Evolutionary conservation across 345 rosid genomes (phyloP).

Genomic region (Cardamine chenopodiifolia): DNA sequence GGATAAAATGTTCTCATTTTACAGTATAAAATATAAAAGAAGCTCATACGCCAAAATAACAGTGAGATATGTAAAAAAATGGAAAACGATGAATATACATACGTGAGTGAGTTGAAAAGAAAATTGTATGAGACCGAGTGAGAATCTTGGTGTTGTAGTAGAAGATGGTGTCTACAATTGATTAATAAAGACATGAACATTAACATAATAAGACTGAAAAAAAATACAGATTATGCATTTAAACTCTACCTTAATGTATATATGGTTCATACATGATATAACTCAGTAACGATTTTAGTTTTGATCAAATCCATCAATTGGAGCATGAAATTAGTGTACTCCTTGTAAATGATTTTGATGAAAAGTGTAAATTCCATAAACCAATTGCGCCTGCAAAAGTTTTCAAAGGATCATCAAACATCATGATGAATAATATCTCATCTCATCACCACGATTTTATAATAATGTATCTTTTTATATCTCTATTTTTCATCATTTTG

Average conservation of each 20-base stretch:
- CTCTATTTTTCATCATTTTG: neutral
- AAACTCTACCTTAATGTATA: neutral
- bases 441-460: conserved; percentile 40
- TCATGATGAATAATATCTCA: conserved; percentile 40
- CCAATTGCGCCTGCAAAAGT: conserved; percentile 30
- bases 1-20: neutral
- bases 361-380: conserved; percentile 26
- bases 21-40: neutral
- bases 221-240: neutral
- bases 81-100: neutral
- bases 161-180: no score
- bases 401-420: conserved; percentile 29
- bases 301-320: neutral
- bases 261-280: neutral
- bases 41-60: neutral
- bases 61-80: neutral
- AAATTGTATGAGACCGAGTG: neutral
- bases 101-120: neutral
- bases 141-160: no score
- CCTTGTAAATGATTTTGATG: conserved; percentile 26
- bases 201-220: neutral
- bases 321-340: conserved; percentile 7
- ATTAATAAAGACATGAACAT: neutral
- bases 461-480: neutral
- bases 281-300: neutral